Base-by-base conservation (phyloP, 495 filamentous ascomycete species). In the Neurospora sp. region DNA sequence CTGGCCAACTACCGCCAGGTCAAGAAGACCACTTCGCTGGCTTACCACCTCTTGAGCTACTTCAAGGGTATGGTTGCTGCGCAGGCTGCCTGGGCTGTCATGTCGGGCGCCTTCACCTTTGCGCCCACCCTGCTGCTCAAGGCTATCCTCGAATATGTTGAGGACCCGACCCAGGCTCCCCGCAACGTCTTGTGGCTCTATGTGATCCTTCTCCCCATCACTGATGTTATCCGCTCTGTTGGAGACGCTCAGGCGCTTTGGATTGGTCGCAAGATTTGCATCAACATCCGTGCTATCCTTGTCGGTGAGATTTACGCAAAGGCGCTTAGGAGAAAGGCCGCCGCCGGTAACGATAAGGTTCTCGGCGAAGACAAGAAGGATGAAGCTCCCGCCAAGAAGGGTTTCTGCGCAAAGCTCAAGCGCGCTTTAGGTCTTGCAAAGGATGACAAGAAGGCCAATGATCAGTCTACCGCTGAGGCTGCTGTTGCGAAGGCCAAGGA, bases 271-370 rank as follows among this genome's bases (percentile, higher is more conserved):
- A 96, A 93, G 80, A 93, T 98, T 71, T 97, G 94, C 81, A 93
- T 99, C 75, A 91, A 92, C 71, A 85, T 98, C 42, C 92, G 95
- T 43, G 94, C 96, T 34, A 94, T 99, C 76, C 93, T 99, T 54
- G 92, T 99, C 77, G 96, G 96, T 69, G 96, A 99, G 79, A 94
- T 99, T 45, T 99, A 98, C 79, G 92, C 95, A 43, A 99, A 99
- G 82, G 93, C 96, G 5, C 86, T 99, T n/a, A 88, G 94, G 74
- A 90, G 96, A 59, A 97, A 96, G 81, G 95, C 93, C 38, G 90
- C 93, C 59, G 89, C 94, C 10, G 90, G 91, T 38, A 84, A 86
- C 11, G 94, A 96, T 73, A 88, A 88, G 11, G 84, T 88, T 19
- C 85, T 94, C 21, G 92, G 92, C 11, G 79, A 79, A 72, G 82